Percentiles rank a stretch among this genome's conserved stretches.
phyloP scores from a whole-genome alignment of 2,329 filamentous ascomycete genomes.

The Diaporthe amygdali region DNA sequence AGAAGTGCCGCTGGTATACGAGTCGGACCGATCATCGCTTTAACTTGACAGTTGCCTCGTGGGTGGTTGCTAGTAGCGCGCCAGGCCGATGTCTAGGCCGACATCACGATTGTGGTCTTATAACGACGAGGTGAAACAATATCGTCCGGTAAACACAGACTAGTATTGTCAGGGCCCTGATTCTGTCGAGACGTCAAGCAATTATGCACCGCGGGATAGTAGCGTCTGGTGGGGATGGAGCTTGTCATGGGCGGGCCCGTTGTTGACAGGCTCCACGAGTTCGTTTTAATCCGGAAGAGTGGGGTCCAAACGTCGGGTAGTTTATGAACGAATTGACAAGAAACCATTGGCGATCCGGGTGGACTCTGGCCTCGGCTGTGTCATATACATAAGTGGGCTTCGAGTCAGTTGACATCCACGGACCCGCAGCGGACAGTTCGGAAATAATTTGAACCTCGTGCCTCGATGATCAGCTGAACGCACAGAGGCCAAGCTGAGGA shows the following conservation, averaged over 20 bases:
- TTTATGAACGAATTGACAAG: background rate
- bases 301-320: background rate
- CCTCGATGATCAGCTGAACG: background rate
- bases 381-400: background rate
- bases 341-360: background rate
- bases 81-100: background rate
- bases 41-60: background rate
- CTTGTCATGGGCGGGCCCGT: conserved; percentile 9
- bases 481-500: background rate
- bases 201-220: background rate
- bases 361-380: background rate
- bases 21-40: background rate
- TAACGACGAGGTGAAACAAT: background rate
- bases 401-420: background rate
- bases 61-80: background rate
- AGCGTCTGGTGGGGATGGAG: background rate
- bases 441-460: background rate
- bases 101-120: background rate
- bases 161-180: background rate
- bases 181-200: background rate
- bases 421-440: background rate
- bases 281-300: background rate
- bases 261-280: conserved; percentile 8
- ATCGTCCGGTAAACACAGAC: background rate
- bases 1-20: background rate